Base-by-base conservation (phyloP, 2,329 filamentous ascomycete genomes). In the Aspergillus spinulosporus region DNA sequence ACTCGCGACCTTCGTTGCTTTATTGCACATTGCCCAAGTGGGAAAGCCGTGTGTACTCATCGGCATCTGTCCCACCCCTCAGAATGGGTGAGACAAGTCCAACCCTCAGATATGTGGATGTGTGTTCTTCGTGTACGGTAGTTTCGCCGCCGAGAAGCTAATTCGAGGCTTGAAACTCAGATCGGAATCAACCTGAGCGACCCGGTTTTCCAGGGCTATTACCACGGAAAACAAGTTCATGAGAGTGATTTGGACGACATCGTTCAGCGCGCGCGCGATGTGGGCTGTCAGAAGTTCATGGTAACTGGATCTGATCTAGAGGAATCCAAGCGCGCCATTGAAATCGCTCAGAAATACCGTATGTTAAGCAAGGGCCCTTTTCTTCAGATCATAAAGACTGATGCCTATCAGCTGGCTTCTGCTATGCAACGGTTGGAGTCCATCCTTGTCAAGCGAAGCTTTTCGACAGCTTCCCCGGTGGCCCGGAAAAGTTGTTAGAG, bases 161-260 rank as follows among this genome's bases (percentile, higher is more conserved):
- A 68, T 55, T 42, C 31, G 26, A 26, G 26, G 54, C 15, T 11
- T 14, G 46, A 51, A 45, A 51, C 61, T 37, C 64, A 88, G 84
- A 84, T 99, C 68, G 94, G 93, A 56, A 97, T 99, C 80, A 99
- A 99, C 74, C 83, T 99, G 54, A 89, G 92, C 52, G 94, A 99
- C 69, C 89, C 90, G 51, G 90, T 97, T 58, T 99, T 93, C 74
- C 84, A 85, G 46, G 94, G 94, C 49, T 75, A 84, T 42, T 95
- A 97, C 70, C 88, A 95, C 69, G 90, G 90, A 67, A 92, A 87
- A 59, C 82, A 89, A 68, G 79, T 79, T 47, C 76, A 78, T 56
- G 72, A 77, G 36, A 66, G 71, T 64, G 76, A 78, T 53, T 60
- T 78, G 26, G 66, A 72, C 39, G 87, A 86, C 62, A 89, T 99